A percentile compares a stretch with the other conserved stretches of the same genome.
Conservation (phyloP, 2,329 filamentous ascomycete genomes). For the Aspergillus tamarii region DNA sequence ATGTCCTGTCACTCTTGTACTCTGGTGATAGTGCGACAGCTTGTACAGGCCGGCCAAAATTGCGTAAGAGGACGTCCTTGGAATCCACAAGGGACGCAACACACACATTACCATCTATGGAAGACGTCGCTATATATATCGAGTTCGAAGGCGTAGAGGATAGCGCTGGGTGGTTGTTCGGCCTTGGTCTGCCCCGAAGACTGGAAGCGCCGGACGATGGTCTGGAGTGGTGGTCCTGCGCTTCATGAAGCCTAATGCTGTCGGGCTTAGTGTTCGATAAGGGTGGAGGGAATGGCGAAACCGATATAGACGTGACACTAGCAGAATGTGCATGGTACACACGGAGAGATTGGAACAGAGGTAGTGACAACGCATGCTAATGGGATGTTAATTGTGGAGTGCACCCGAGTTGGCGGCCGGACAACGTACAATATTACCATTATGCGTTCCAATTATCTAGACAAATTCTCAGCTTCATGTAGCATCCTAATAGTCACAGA, state of each 20-base stretch:
- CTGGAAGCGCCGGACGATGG: conserved; percentile 35
- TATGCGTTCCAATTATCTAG: conserved; percentile 90
- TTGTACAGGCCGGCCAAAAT: conserved; percentile 91
- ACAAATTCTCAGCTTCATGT: conserved; percentile 39
- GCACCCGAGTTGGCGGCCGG: conserved; percentile 1
- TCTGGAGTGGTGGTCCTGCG: conserved; percentile 24
- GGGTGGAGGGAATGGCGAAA: conserved; percentile 80
- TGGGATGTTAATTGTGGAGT: conserved; percentile 20
- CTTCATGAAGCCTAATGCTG: conserved; percentile 36
- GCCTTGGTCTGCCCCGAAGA: conserved; percentile 33
- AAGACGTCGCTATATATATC: conserved; percentile 91
- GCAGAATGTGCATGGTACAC: conserved; percentile 92
- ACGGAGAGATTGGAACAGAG: conserved; percentile 77
- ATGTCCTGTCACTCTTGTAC: conserved; percentile 85
- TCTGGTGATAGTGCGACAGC: conserved; percentile 93
- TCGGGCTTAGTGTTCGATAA: conserved; percentile 48
- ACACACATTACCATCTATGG: conserved; percentile 94
- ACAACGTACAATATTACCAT: conserved; percentile 83
- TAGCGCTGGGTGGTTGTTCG: conserved; percentile 45
- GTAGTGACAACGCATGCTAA: conserved; percentile 83
- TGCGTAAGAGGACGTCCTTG: conserved; percentile 87
- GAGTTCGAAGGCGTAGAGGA: conserved; percentile 81
- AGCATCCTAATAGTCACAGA: conserved; percentile 5
- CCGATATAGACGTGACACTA: conserved; percentile 84
- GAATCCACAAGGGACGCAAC: conserved; percentile 83